These are phyloP conservation scores for Fusarium sororula DNA, from an alignment of 2,329 filamentous ascomycete species.

Conservation along the genomic window DNA sequence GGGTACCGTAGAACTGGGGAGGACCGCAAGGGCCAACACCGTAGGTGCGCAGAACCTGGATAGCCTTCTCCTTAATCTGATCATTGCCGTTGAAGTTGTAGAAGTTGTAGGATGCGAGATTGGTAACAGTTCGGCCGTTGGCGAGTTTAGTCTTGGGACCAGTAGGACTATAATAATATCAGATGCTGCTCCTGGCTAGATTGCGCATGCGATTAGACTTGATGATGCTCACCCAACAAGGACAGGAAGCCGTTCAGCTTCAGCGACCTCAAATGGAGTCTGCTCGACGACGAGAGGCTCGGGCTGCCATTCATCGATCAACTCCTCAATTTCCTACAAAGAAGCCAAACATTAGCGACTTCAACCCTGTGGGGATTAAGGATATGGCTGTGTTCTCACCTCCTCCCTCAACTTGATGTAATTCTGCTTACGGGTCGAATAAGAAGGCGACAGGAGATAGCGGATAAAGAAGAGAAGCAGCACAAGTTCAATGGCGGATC, in stretches of 20 bases:
- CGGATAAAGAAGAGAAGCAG: slow-evolving; percentile 95
- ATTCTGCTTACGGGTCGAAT: slow-evolving; percentile 89
- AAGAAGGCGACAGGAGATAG: slow-evolving; percentile 90
- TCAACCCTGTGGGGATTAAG: not conserved
- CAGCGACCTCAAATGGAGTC: slow-evolving; percentile 78
- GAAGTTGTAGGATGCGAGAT: slow-evolving; percentile 95
- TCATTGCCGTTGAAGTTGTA: slow-evolving; percentile 98
- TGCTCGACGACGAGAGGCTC: slow-evolving; percentile 85
- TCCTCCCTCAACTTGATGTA: slow-evolving; percentile 91
- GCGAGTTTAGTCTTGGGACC: slow-evolving; percentile 89
- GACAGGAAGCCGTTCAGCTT: slow-evolving; percentile 85
- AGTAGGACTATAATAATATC: slow-evolving; percentile 62
- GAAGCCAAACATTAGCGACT: slow-evolving; percentile 28
- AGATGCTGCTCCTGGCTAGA: not conserved
- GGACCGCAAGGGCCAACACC: slow-evolving; percentile 97
- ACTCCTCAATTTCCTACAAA: slow-evolving; percentile 85
- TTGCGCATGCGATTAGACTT: not conserved
- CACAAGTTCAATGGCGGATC: slow-evolving; percentile 91
- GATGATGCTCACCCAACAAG: slow-evolving; percentile 76
- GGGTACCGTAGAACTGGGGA: slow-evolving; percentile 97
- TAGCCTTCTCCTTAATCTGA: slow-evolving; percentile 91
- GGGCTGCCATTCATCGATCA: slow-evolving; percentile 95
- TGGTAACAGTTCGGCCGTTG: slow-evolving; percentile 89
- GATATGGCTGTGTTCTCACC: slow-evolving; percentile 35
- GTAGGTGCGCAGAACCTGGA: slow-evolving; percentile 92